Evolutionary conservation across 805 yeast genomes (phyloP), one percentile per base, ranked within the genome.

Genomic region (Starmerella roubikii): DNA sequence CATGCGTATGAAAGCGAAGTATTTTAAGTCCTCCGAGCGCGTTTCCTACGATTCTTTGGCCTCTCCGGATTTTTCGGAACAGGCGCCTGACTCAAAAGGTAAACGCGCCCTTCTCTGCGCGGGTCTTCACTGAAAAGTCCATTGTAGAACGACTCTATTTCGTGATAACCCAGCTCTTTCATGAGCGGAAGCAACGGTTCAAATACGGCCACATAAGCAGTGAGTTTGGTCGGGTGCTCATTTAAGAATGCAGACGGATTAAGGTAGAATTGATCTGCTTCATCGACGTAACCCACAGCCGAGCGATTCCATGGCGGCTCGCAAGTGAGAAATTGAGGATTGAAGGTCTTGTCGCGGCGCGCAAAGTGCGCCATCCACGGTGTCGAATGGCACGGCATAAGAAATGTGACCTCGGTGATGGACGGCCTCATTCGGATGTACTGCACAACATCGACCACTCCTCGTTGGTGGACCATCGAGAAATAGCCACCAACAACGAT

Each of bases 331-430:
- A 78, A 76, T 93, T 94, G 81, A 1, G 76, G 68, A 1, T 55
- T 49, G 3, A 69, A 53, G 21, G 65, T 68, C 8, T 38, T 40
- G 2, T 35, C 36, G 4, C 38, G 40, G 16, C 80, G 60, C 53
- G 86, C 94, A 30, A 91, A 59, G 54, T 79, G 75, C 20, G 91
- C 72, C 54, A 84, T 94, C 76, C 91, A 81, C 2, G 98, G 99
- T 0, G 96, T 88, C 0, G 97, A 86, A 57, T 91, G 99, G 52
- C 99, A 91, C 0, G 99, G 98, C 54, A 86, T 84, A 13, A 91
- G 57, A 49, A 91, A 82, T 0, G 95, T 94, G 22, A 86, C 60
- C 1, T 79, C 67, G 8, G 58, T 45, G 9, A 72, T 66, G 4
- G 30, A 28, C 3, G 59, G 51, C 25, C 63, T 55, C 18, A 58